Evolutionary conservation across 2,329 filamentous ascomycete genomes (phyloP).

Genomic region (Clarireedia sp.): DNA sequence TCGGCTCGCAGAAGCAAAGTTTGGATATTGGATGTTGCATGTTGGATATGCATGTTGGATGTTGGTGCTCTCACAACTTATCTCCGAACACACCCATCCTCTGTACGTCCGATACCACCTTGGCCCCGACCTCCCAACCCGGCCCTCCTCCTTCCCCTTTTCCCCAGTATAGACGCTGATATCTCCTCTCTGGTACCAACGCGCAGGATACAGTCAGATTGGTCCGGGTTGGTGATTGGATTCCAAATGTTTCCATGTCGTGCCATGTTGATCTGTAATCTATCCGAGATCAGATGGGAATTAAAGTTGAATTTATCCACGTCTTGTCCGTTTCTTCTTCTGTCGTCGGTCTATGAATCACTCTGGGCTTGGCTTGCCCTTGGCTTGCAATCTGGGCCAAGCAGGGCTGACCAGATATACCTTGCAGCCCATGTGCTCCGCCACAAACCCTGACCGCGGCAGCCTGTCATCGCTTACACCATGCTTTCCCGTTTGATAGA

Average conservation of each 20-base stretch:
- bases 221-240: background rate
- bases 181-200: background rate
- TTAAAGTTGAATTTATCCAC: no score
- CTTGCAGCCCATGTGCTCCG: background rate
- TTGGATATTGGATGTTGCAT: no score
- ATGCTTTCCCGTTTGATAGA: background rate
- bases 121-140: no score
- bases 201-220: background rate
- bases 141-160: no score
- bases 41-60: no score
- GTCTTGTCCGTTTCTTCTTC: no score
- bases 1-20: no score
- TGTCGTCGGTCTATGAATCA: background rate
- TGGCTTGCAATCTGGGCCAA: background rate
- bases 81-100: no score
- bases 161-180: background rate
- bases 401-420: constrained; percentile 4
- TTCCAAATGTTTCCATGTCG: background rate
- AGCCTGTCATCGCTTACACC: background rate
- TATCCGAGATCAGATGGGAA: no score
- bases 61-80: no score
- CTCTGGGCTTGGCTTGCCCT: background rate
- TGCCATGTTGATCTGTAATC: background rate
- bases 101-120: no score
- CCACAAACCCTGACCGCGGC: constrained; percentile 1